Evolutionary conservation across 2,329 filamentous ascomycete species (phyloP), one percentile per base, ranked within the genome.

Genomic region (Lachnum nothofagi): DNA sequence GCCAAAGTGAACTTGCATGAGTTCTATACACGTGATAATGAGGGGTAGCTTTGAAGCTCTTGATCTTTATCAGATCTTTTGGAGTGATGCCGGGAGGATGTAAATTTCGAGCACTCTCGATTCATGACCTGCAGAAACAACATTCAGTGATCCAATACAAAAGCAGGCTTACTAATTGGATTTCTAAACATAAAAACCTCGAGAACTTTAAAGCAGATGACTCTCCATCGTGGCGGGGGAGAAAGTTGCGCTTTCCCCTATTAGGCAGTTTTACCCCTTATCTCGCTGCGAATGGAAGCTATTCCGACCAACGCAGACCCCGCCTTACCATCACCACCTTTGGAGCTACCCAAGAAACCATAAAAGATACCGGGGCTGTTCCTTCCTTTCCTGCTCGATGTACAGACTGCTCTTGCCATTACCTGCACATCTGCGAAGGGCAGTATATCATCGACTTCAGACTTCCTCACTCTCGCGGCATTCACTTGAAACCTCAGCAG

Each of bases 251-350:
- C 47, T 35, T 52, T 24, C 8, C 52, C 39, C 16, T 14, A 48
- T 42, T 24, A 31, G 42, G 55, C 33, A 51, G 23, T 8, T 27
- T 2, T 42, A 48, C 25, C 48, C 55, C 38, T 5, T 8, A 44
- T 46, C 49, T 53, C 40, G 40, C 48, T 50, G n/a, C n/a, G 40
- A 27, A 25, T 40, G 51, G 51, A 38, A 55, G 53, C 41, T 57
- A 42, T 46, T 33, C 17, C 41, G 44, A 33, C 45, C 23, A 48
- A 35, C 19, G 40, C 33, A 16, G 10, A 41, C 48, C 54, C 48
- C 49, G 45, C 46, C 44, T 40, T 44, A 33, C 22, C 42, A 37
- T 35, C 44, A 44, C 51, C 50, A 49, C 52, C 44, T 34, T 51
- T 50, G 49, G 14, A 33, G 41, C 40, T 27, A 9, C 29, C 25